Evolutionary conservation across 768 basidiomycete species (phyloP).

Genomic region (Pulveroboletus sp.): DNA sequence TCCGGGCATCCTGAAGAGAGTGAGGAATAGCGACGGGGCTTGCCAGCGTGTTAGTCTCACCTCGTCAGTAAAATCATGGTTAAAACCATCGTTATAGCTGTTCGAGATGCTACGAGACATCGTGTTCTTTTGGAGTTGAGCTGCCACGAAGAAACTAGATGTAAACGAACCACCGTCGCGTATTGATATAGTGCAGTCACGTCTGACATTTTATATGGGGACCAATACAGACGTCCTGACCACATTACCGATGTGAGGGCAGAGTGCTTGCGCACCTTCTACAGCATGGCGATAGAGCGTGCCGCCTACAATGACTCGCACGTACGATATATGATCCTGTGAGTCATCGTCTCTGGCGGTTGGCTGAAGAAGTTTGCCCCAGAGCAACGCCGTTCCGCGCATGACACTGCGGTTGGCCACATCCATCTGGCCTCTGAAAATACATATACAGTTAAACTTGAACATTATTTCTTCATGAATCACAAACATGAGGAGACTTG

Average conservation of each 20-base stretch:
- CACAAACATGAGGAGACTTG: not conserved
- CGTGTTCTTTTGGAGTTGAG: not conserved
- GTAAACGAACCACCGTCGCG: no score
- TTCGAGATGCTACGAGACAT: conserved; percentile 22
- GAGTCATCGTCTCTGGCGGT: conserved; percentile 7
- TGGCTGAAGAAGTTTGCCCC: not conserved
- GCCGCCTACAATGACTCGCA: conserved; percentile 8
- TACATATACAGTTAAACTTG: not conserved
- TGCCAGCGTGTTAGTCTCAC: conserved; percentile 11
- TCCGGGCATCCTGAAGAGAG: conserved; percentile 22
- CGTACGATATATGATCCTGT: conserved; percentile 15
- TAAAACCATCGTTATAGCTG: conserved; percentile 20
- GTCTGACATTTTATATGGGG: conserved; percentile 19
- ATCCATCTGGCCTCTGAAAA: not conserved
- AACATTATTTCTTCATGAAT: not conserved
- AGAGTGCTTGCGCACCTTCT: not conserved
- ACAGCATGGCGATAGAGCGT: conserved; percentile 25
- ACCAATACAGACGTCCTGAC: not conserved
- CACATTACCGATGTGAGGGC: not conserved
- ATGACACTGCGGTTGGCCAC: conserved; percentile 10
- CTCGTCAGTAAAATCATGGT: conserved; percentile 31
- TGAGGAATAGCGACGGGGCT: conserved; percentile 2
- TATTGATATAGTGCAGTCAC: no score
- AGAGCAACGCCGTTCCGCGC: not conserved
- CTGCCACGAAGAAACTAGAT: not conserved